Evolutionary conservation across 768 basidiomycete species (phyloP), one percentile per base, ranked within the genome.

Genomic region (Lepiota venenata): DNA sequence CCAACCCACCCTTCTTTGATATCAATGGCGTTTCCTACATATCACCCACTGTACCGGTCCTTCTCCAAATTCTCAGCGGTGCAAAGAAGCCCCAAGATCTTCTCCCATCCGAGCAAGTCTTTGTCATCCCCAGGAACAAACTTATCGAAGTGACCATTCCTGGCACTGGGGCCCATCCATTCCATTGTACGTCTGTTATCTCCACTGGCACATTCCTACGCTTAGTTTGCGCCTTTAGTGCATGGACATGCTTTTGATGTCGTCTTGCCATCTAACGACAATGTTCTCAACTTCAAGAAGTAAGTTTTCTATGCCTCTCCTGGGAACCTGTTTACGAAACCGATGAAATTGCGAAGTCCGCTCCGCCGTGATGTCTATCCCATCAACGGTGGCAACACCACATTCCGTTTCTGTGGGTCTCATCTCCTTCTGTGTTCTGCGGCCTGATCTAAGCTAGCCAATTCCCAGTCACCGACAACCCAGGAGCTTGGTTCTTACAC

Each of bases 401-500:
- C 58, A 21, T 58, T 61, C 47, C 60, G 57, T 1, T 61, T 56
- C 52, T 62, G 69, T 35, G 35, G 48, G 47, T 32, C n/a, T 16
- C 8, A 12, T 25, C 5, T 50, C 18, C 21, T 15, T 29, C 8
- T 12, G 14, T 27, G 15, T 32, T 16, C 15, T 9, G 16, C 20
- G 9, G 16, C 11, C 36, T 36, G n/a, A 35, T 25, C 32, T 35
- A 47, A 16, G 16, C 10, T 36, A 35, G 32, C n/a, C 27, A n/a
- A 18, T 20, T n/a, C 35, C 8, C 25, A 71, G 64, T 69, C 22
- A 83, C 83, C 6, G 81, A 87, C 61, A 85, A 85, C 65, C 69
- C 84, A 0, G 84, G 84, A 5, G 74, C 77, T 11, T 82, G 80
- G 76, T 69, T 73, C 63, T 61, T 73, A 35, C 73, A 72, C 38